Conservation (phyloP, 192 early-diverging fungal species). For the Phycomyces blakesleeanus region DNA sequence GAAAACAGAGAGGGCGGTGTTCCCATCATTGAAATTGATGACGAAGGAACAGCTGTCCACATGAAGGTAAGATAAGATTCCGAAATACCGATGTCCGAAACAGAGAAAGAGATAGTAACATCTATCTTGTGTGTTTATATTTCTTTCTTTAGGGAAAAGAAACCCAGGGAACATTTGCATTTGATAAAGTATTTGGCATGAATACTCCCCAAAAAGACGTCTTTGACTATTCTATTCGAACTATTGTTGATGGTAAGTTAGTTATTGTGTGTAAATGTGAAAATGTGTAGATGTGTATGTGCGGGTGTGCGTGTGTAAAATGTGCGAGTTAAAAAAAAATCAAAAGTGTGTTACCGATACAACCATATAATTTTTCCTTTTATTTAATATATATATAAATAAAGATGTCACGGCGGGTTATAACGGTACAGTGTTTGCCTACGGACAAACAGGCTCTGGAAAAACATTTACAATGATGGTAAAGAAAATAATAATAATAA, state of each 20-base stretch:
- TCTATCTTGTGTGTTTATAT: not conserved
- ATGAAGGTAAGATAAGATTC: conserved; percentile 25
- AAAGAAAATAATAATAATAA: conserved; percentile 15
- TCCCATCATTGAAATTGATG: conserved; percentile 77
- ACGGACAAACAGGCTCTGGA: conserved; percentile 98
- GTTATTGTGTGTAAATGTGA: no score
- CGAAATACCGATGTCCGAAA: not conserved
- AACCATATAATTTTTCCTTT: not conserved
- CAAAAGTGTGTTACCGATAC: not conserved
- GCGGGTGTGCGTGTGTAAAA: not conserved
- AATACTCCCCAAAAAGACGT: conserved; percentile 79
- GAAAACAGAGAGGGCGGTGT: conserved; percentile 91
- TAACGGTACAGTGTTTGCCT: conserved; percentile 99
- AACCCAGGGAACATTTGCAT: conserved; percentile 77
- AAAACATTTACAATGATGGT: conserved; percentile 96
- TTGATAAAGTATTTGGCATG: conserved; percentile 89
- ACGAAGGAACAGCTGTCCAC: conserved; percentile 61
- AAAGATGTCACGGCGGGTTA: conserved; percentile 62
- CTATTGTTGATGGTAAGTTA: conserved; percentile 85
- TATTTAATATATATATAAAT: not conserved
- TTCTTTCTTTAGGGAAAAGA: conserved; percentile 43
- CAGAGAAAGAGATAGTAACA: no score
- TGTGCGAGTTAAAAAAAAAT: no score
- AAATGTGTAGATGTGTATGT: no score
- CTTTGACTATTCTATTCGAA: conserved; percentile 87